Evolutionary conservation across 345 rosid genomes (phyloP), one percentile per base, ranked within the genome.

Genomic region (Schrenkiella parvula): DNA sequence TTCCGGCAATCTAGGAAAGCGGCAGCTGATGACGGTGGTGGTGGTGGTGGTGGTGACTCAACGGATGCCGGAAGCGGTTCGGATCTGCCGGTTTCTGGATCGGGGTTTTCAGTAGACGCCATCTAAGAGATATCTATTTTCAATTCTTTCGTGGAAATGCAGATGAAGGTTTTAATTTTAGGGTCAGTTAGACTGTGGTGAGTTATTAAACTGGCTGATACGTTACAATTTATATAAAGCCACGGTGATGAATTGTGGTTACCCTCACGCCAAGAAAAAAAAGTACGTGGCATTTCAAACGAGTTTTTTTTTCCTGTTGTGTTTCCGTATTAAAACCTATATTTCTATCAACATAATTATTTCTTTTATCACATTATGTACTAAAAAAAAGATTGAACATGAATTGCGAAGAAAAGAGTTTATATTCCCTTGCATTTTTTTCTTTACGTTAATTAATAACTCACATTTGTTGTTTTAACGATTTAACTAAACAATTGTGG

Each of bases 91-190:
- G 59, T 62, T 66, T 75, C 81, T 2, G 73, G 60, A 26, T 81
- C 82, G 9, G 78, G 55, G 68, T 83, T 79, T 22, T 81, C 86
- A 29, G 78, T 74, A 12, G 85, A 78, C 22, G 86, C 89, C 92
- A 85, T 85, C 48, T 48, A 13, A 60, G 42, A n/a, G 61, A 21
- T 39, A 48, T 57, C 6, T 29, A 6, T 4, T 51, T 11, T 23
- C 6, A 11, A 8, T 2, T 14, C 8, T 19, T 2, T 14, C 17
- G 70, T 57, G 76, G 50, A n/a, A n/a, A 43, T 25, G 15, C 28
- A 28, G 35, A 22, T 5, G 21, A 14, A 25, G 8, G 28, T n/a
- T 62, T 31, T 18, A 1, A 11, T 19, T 17, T 62, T 17, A 0
- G 25, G 14, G 15, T 31, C 10, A 14, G n/a, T 35, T 61, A 66